phyloP scores from a whole-genome alignment of 2,329 filamentous ascomycete species.

The Sporothrix mexicana region DNA sequence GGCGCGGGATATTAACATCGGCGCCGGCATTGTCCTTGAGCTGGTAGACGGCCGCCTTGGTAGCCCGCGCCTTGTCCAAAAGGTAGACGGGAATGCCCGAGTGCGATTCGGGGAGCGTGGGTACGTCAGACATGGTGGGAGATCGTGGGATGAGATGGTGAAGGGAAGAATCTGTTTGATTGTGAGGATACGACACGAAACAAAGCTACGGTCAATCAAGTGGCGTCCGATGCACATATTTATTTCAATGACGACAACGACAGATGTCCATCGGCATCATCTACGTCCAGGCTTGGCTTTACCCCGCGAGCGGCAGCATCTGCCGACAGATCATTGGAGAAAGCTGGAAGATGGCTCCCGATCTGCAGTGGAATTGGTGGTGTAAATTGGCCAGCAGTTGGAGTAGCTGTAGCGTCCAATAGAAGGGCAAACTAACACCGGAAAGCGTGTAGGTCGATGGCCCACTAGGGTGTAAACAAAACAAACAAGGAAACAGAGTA shows the following conservation, averaged over 20 bases:
- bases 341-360: not conserved
- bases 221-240: no score
- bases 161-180: not conserved
- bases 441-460: not conserved
- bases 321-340: constrained; percentile 19
- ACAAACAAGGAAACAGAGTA: no score
- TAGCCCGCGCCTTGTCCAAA: constrained; percentile 46
- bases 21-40: constrained; percentile 44
- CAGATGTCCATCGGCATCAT: constrained; percentile 4
- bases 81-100: constrained; percentile 49
- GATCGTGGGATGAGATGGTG: not conserved
- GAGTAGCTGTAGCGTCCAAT: not conserved
- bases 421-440: no score
- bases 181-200: not conserved
- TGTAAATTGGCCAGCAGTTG: not conserved
- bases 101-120: constrained; percentile 47
- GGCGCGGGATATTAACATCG: constrained; percentile 37
- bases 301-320: constrained; percentile 34
- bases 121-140: constrained; percentile 39
- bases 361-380: not conserved
- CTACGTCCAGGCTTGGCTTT: not conserved
- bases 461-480: no score
- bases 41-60: constrained; percentile 46
- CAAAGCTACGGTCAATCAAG: not conserved
- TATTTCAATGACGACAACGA: not conserved